Evolutionary conservation across 331 rosid genomes (phyloP).

Genomic region (Cydonia oblonga): DNA sequence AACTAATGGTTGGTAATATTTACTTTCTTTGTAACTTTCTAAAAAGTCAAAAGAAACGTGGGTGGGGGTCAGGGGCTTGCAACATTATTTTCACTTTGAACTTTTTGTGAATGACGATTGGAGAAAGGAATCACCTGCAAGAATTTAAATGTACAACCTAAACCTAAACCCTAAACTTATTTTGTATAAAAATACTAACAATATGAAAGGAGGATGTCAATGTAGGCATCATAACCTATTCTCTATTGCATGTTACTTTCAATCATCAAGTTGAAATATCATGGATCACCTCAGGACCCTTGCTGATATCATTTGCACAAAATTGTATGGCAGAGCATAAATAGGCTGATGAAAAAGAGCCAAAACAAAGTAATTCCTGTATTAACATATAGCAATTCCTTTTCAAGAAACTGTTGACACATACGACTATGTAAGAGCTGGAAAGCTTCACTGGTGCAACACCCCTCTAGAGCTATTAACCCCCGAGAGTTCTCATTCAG

Average conservation of each 20-base stretch:
- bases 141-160: not conserved
- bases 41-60: not conserved
- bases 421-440: conserved; percentile 21
- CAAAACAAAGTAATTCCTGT: too few relatives aligned
- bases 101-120: not conserved
- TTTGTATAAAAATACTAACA: not conserved
- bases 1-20: not conserved
- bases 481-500: conserved; percentile 34
- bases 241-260: not conserved
- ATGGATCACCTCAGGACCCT: not conserved
- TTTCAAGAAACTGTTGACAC: conserved; percentile 3
- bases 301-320: not conserved
- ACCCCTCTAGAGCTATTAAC: conserved; percentile 48
- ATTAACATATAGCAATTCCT: not conserved
- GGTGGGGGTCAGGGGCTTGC: not conserved
- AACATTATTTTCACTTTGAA: not conserved
- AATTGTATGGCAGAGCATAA: not conserved
- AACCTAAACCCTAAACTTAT: not conserved
- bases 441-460: conserved; percentile 48
- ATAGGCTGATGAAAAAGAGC: too few relatives aligned
- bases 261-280: not conserved
- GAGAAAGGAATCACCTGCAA: not conserved
- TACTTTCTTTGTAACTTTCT: not conserved
- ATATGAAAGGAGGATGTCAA: not conserved
- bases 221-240: not conserved